phyloP scores from a whole-genome alignment of 768 basidiomycete species.

The Dioszegia crocea region DNA sequence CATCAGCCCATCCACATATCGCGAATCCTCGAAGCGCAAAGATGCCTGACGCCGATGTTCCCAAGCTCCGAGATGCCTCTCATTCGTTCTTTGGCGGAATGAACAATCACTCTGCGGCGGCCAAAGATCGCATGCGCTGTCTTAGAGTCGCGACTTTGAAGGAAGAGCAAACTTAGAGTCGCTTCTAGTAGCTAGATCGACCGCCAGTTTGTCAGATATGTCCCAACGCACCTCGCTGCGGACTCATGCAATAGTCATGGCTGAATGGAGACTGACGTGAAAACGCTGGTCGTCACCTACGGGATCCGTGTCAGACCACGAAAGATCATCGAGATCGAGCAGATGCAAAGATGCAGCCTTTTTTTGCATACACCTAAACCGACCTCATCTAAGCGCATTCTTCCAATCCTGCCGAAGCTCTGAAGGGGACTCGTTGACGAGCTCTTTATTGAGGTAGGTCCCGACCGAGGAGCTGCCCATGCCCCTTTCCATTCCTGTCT shows the following conservation, averaged over 20 bases:
- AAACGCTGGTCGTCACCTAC: too few species aligned
- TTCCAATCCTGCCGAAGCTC: neutral
- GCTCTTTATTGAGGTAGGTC: neutral
- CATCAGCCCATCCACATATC: neutral
- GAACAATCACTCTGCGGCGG: conserved; percentile 61
- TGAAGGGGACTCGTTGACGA: neutral
- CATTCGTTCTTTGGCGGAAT: conserved; percentile 69
- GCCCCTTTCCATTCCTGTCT: too few species aligned
- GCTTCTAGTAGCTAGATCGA: too few species aligned
- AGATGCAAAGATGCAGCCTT: too few species aligned
- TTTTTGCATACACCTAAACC: too few species aligned
- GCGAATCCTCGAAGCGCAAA: too few species aligned
- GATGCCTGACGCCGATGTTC: too few species aligned
- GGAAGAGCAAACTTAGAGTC: neutral
- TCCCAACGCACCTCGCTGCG: too few species aligned
- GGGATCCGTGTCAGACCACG: too few species aligned
- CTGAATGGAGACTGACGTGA: too few species aligned
- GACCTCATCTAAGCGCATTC: neutral
- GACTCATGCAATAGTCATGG: too few species aligned
- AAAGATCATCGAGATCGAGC: too few species aligned
- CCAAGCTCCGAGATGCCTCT: conserved; percentile 54
- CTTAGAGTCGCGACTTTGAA: conserved; percentile 35
- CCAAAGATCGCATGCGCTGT: conserved; percentile 46
- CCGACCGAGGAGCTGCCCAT: neutral
- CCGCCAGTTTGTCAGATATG: neutral